Evolutionary conservation across 768 basidiomycete species (phyloP), one percentile per base, ranked within the genome.

Genomic region (Termitomyces sp.): DNA sequence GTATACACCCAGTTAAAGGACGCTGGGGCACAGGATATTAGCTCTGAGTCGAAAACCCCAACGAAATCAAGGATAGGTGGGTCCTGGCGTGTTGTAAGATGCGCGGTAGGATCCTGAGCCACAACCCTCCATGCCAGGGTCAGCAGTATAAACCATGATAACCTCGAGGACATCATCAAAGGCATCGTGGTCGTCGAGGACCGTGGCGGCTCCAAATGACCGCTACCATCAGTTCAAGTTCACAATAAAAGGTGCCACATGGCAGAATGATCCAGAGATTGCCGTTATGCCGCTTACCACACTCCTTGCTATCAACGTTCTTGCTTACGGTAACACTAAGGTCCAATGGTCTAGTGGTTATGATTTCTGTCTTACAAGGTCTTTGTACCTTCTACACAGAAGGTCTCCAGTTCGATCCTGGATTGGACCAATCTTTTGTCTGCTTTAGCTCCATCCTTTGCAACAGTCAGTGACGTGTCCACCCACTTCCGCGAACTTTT

Each of bases 271-370:
- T 29, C 29, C 7, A 29, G 29, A n/a, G n/a, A n/a, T 7, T 7
- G 29, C 3, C 3, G 29, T 29, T 29, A 4, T 10, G 31, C 12
- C 11, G 46, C 31, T 32, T 25, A 12, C 11, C 31, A 32, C 11
- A 12, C 11, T 5, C 11, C 9, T n/a, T 2, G 4, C 2, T 2
- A n/a, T 29, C 29, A 29, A 29, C 29, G 29, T 4, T 29, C n/a
- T n/a, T n/a, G n/a, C n/a, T n/a, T n/a, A n/a, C n/a, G n/a, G n/a
- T 41, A 21, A 37, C 23, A 14, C 3, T 11, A 7, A 7, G 68
- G 68, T 69, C 64, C 66, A 68, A 66, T 69, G 68, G 71, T 72
- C 71, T 76, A 76, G 75, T 75, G 75, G 76, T 75, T 77, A 77
- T 77, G 76, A 77, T 77, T 69, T 71, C 70, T 71, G 70, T 69